Conservation (phyloP, 1,139 yeast species). For the Geotrichum siamense region DNA sequence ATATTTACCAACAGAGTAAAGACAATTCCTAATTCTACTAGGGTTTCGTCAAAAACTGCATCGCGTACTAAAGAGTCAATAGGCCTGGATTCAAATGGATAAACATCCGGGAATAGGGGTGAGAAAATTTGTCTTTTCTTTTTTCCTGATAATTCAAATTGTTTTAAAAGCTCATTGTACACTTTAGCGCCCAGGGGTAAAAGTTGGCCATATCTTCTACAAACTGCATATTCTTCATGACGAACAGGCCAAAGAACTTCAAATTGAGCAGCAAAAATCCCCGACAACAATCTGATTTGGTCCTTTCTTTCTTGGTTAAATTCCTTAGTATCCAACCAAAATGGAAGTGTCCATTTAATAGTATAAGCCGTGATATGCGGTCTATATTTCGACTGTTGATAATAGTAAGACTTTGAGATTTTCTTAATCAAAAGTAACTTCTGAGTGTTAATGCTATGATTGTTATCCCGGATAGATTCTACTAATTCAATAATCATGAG, state of each 20-base stretch:
- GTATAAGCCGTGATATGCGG: conserved; percentile 44
- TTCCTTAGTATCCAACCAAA: conserved; percentile 25
- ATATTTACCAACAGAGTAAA: conserved; percentile 34
- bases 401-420: conserved; percentile 45
- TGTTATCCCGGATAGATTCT: conserved; percentile 25
- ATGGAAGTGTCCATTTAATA: conserved; percentile 48
- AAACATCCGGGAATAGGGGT: conserved; percentile 54
- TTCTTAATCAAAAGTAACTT: conserved; percentile 56
- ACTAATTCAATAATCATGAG: conserved; percentile 27
- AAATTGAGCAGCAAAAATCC: conserved; percentile 31
- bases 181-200: conserved; percentile 31
- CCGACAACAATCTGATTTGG: conserved; percentile 28
- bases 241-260: conserved; percentile 30
- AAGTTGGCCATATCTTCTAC: conserved; percentile 30
- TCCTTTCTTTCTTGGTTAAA: conserved; percentile 27
- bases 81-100: conserved; percentile 59
- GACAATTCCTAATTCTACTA: conserved; percentile 54
- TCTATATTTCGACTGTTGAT: conserved; percentile 37
- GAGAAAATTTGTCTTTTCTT: conserved; percentile 25
- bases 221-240: conserved; percentile 25
- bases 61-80: conserved; percentile 71
- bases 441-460: conserved; percentile 45
- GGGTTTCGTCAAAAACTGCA: conserved; percentile 60
- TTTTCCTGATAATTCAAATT: conserved; percentile 20
- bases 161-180: conserved; percentile 27